Base-by-base conservation (phyloP, 1,284 basidiomycete genomes). In the Ustilago bromivora region DNA sequence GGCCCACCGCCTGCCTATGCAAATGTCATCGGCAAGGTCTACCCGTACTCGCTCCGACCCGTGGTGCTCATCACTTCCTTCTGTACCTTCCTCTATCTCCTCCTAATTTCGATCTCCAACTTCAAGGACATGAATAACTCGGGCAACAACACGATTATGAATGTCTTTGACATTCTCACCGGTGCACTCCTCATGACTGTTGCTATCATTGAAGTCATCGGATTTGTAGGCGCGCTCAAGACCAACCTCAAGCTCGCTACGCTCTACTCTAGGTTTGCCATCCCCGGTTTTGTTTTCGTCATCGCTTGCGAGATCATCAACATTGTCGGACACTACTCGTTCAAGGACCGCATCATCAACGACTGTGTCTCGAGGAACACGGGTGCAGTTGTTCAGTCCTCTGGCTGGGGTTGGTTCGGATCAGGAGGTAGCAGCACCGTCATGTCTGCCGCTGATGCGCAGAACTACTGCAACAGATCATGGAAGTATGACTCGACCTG, bases 11-110 rank as follows among this genome's bases (percentile, higher is more conserved):
- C 78, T 31, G 72, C 71, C 51, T 81, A 81, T 57, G 67, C 61
- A 15, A 69, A 75, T 60, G 69, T 73, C n/a, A 69, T 78, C 51
- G 56, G 72, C 23, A 71, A 63, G 55, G 69, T 81, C 51, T 79
- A 81, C 15, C 80, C 76, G 3, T 72, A 76, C 59, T 76, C 80
- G 32, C 64, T 83, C 2, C 80, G 82, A n/a, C 79, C 80, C 1
- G 70, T 83, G 52, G 41, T 83, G 43, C 61, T 83, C 51, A 65
- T 83, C 57, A 78, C 79, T 19, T 68, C 79, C n/a, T 65, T 82
- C 62, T 57, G 80, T 56, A 79, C 76, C 32, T 62, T 76, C 49
- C 57, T 82, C 66, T 83, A 82, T 62, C 78, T 82, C 19, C 36
- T 79, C 34, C 61, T 82, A 15, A 53, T 72, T 15, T 70, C 78